Evolutionary conservation across 257 asterid species (phyloP).

Genomic region (Fraxinus pennsylvanica): DNA sequence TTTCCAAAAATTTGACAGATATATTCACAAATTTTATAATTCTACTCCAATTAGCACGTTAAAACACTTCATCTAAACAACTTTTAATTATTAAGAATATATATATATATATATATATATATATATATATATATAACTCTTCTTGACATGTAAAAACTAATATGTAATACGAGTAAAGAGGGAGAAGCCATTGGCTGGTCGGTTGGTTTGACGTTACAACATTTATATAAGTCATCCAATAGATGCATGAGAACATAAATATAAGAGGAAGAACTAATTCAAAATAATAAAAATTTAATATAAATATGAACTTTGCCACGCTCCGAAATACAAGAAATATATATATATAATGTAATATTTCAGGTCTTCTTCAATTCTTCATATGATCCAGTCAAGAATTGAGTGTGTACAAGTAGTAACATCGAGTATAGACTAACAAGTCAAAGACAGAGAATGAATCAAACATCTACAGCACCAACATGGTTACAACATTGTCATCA

Average conservation of each 20-base stretch:
- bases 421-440: not conserved
- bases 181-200: conserved; percentile 19
- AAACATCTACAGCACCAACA: conserved; percentile 6
- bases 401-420: conserved; percentile 21
- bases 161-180: not conserved
- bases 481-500: not conserved
- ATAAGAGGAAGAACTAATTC: conserved; percentile 3
- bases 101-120: too few relatives aligned
- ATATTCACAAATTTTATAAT: too few relatives aligned
- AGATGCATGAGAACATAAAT: conserved; percentile 9
- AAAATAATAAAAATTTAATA: not conserved
- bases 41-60: too few relatives aligned
- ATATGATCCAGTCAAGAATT: conserved; percentile 38
- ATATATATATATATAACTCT: too few relatives aligned
- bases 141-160: too few relatives aligned
- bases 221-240: conserved; percentile 23
- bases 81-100: too few relatives aligned
- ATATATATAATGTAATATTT: too few relatives aligned
- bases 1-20: too few relatives aligned
- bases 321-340: not conserved
- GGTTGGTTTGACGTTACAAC: conserved; percentile 32
- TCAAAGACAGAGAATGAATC: conserved; percentile 18
- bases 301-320: not conserved
- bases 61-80: too few relatives aligned
- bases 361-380: too few relatives aligned